Evolutionary conservation across 805 yeast genomes (phyloP), one percentile per base, ranked within the genome.

Genomic region (Starmera dryadoides): DNA sequence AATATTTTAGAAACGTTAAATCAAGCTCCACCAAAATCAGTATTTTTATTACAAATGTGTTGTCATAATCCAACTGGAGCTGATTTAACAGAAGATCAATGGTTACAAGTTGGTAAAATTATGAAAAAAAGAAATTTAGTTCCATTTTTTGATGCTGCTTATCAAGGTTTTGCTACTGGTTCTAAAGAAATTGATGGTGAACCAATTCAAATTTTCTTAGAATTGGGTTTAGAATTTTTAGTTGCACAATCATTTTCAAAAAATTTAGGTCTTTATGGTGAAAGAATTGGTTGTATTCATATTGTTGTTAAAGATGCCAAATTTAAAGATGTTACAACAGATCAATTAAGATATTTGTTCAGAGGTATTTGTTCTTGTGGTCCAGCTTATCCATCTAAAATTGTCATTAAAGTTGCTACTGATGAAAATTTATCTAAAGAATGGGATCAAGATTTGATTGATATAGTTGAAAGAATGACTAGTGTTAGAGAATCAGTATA

Each of bases 11-110:
- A 29, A 15, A 15, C 33, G 6, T 15, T 36, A 15, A 22, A 36
- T 22, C 4, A n/a, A 8, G 38, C 38, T 15, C 26, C 42, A 6
- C 14, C 16, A 6, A 46, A 46, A 9, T 42, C 47, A 6, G 36
- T 46, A 9, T 42, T 46, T 35, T 68, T 85, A 43, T 71, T 85
- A 45, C 94, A 85, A 60, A 88, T 89, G 22, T 84, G 91, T 59
- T 87, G 91, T 53, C 94, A 85, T 67, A 85, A 85, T 68, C 94
- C 94, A 42, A 85, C 94, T 33, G 94, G 94, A 50, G 81, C 83
- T 63, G 94, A 85, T 58, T 84, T 87, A 44, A 74, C 79, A 22
- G 60, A 67, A 23, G 81, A 73, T 48, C 84, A 85, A 58, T 84
- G 91, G 91, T 72, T 74, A 47, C 62, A 72, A 59, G 79, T 85